phyloP scores from a whole-genome alignment of 352 stramenopile species.

The Blastocystis hominis region DNA sequence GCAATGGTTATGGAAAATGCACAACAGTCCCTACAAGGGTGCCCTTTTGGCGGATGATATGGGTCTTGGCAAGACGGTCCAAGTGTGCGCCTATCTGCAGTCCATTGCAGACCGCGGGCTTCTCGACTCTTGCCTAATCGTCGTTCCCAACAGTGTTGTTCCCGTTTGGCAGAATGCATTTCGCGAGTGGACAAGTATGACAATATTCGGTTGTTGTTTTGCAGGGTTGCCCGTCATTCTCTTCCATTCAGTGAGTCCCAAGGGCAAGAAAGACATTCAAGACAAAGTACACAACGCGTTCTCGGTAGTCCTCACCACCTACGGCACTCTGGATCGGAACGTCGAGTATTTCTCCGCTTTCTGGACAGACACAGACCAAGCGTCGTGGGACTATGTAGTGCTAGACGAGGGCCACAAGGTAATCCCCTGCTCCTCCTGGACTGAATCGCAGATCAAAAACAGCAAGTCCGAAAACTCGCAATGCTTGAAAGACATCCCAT shows the following conservation, averaged over 20 bases:
- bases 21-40: constrained; percentile 4
- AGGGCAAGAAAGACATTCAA: not conserved
- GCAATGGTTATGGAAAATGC: constrained; percentile 48
- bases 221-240: not conserved
- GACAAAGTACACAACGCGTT: not conserved
- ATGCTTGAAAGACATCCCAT: constrained; percentile 62
- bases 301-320: not conserved
- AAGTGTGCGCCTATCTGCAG: not conserved
- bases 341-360: not conserved
- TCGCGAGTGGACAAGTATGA: not conserved
- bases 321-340: not conserved
- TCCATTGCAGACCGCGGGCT: not conserved
- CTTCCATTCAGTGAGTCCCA: not conserved
- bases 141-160: constrained; percentile 7
- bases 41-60: constrained; percentile 40
- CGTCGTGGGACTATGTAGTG: constrained; percentile 64
- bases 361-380: not conserved
- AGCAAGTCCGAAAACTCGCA: constrained; percentile 63
- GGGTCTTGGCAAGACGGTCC: constrained; percentile 30
- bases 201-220: not conserved
- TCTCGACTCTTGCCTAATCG: constrained; percentile 10
- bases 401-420: constrained; percentile 69
- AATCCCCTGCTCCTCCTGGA: too few relatives aligned
- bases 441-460: constrained; percentile 63
- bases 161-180: not conserved